phyloP scores from a whole-genome alignment of 2,329 filamentous ascomycete genomes.

The Beauveria australis region DNA sequence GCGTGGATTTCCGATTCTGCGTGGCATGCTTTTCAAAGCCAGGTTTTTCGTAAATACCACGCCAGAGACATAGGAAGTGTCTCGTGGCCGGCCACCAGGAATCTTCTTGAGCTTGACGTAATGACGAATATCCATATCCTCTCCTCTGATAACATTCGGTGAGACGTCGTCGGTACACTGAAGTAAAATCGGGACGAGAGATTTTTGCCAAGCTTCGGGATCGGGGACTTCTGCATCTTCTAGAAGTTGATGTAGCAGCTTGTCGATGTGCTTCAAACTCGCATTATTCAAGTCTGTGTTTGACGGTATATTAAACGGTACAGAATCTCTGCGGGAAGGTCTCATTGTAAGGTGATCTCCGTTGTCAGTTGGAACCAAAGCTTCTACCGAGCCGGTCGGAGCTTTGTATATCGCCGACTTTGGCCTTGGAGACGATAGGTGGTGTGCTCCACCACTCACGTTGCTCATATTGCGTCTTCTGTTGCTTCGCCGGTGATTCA shows the following conservation, averaged over 20 bases:
- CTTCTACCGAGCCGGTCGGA: constrained; percentile 43
- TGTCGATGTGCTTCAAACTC: constrained; percentile 81
- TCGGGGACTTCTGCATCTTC: constrained; percentile 68
- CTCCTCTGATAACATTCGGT: constrained; percentile 80
- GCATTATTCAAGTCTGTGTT: constrained; percentile 80
- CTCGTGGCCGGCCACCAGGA: constrained; percentile 77
- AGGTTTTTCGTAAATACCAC: constrained; percentile 97
- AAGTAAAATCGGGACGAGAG: constrained; percentile 80
- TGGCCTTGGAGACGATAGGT: constrained; percentile 65
- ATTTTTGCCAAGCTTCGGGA: constrained; percentile 75
- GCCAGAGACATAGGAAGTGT: constrained; percentile 94
- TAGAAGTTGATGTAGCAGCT: constrained; percentile 74
- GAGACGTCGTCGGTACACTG: constrained; percentile 91
- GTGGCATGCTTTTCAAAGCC: constrained; percentile 90
- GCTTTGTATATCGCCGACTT: constrained; percentile 51
- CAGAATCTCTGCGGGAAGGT: constrained; percentile 71
- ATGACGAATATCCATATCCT: constrained; percentile 94
- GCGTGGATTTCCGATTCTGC: constrained; percentile 72
- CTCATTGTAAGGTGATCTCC: constrained; percentile 36
- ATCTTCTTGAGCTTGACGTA: constrained; percentile 98
- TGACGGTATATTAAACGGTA: constrained; percentile 65
- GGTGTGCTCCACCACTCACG: constrained; percentile 51
- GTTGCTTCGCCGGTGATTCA: constrained; percentile 51
- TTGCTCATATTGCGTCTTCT: constrained; percentile 78
- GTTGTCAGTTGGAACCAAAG: constrained; percentile 39